A percentile compares a stretch with the other conserved stretches of the same genome.
These are phyloP conservation scores for Russula ochroleuca DNA, from an alignment of 768 basidiomycete species.

Conservation along the genomic window DNA sequence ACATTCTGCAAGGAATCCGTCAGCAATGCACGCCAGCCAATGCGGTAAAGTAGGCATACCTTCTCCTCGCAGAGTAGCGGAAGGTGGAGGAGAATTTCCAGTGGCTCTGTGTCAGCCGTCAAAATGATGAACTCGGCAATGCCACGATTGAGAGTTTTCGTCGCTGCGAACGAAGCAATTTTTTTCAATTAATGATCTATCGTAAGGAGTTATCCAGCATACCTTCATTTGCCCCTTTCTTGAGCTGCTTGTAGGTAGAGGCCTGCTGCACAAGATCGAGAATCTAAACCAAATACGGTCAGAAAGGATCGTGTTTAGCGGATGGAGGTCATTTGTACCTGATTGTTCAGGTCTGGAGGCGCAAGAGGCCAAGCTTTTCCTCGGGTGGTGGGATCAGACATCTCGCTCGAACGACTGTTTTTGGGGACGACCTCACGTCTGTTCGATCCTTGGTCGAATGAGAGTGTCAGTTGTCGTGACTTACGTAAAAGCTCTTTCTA, in stretches of 20 bases:
- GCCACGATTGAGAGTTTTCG: conserved; percentile 97
- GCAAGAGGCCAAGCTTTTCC: conserved; percentile 90
- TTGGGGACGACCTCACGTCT: conserved; percentile 66
- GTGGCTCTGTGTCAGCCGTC: conserved; percentile 94
- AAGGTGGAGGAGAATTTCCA: conserved; percentile 96
- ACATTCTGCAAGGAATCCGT: conserved; percentile 64
- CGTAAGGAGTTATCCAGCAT: conserved; percentile 25
- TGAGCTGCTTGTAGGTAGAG: conserved; percentile 94
- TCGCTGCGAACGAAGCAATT: conserved; percentile 49
- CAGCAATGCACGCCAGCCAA: not conserved
- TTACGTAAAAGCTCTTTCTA: too few relatives aligned
- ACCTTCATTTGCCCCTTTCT: conserved; percentile 99
- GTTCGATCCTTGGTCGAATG: conserved; percentile 77
- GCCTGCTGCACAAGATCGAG: conserved; percentile 95
- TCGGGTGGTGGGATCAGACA: conserved; percentile 53
- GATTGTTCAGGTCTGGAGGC: conserved; percentile 82
- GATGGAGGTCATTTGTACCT: conserved; percentile 43
- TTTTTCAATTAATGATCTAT: not conserved
- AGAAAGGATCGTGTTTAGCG: not conserved
- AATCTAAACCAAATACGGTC: conserved; percentile 50
- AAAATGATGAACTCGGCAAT: conserved; percentile 97
- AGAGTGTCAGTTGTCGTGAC: not conserved
- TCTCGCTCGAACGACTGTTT: conserved; percentile 34
- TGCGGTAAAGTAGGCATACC: conserved; percentile 40
- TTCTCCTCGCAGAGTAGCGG: conserved; percentile 98